These are phyloP conservation scores for Paramyrothecium sp. DNA, from an alignment of 2,329 filamentous ascomycete genomes.

Conservation along the genomic window DNA sequence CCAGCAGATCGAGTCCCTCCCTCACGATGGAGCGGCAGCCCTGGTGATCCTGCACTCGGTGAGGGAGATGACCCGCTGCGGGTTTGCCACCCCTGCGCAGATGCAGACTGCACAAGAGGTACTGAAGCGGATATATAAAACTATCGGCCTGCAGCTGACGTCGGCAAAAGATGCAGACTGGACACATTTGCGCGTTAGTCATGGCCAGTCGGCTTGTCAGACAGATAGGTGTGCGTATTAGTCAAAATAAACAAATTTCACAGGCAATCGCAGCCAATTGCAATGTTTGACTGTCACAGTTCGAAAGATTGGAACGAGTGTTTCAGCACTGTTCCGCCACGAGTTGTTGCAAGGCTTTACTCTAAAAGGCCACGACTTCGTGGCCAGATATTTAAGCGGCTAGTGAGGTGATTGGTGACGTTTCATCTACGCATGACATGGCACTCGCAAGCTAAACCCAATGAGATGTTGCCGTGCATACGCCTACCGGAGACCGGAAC, in stretches of 20 bases:
- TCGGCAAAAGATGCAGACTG: not conserved
- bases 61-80: slow-evolving; percentile 26
- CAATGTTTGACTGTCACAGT: too few relatives aligned
- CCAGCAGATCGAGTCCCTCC: slow-evolving; percentile 16
- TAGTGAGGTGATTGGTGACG: too few relatives aligned
- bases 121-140: slow-evolving; percentile 21
- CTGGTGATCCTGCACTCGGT: slow-evolving; percentile 28
- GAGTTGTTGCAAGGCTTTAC: too few relatives aligned
- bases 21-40: slow-evolving; percentile 27
- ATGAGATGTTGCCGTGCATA: slow-evolving; percentile 13
- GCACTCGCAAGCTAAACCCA: slow-evolving; percentile 21
- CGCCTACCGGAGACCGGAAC: not conserved
- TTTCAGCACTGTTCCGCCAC: too few relatives aligned
- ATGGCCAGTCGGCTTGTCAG: not conserved
- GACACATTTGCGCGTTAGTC: not conserved
- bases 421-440: not conserved
- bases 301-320: too few relatives aligned
- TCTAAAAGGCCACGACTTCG: too few relatives aligned
- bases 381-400: too few relatives aligned
- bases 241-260: not conserved
- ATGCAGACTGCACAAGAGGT: slow-evolving; percentile 15
- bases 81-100: slow-evolving; percentile 22
- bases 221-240: too few relatives aligned
- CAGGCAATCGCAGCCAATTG: not conserved
- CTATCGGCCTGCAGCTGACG: slow-evolving; percentile 27